Base-by-base conservation (phyloP, 805 yeast genomes). In the Kodamaea kaohsiungensis region DNA sequence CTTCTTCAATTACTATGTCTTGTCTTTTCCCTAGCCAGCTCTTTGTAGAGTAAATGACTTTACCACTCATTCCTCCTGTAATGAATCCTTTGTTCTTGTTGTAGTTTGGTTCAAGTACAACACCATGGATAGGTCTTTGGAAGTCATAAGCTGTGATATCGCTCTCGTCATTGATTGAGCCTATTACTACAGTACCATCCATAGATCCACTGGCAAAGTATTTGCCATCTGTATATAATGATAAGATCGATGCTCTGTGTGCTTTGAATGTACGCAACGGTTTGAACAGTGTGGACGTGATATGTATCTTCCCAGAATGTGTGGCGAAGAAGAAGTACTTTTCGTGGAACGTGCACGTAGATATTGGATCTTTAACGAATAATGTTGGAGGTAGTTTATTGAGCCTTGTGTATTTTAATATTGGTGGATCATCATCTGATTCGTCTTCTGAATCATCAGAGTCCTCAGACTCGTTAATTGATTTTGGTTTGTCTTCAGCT, bases 1-100 rank as follows among this genome's bases (percentile, higher is more conserved):
- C 82, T 46, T 81, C 77, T 19, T 85, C 87, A 5, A 95, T 54
- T 0, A 80, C 70, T 0, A 83, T 76, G 62, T 95, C 98, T 1
- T 78, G 76, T 54, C 97, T 78, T 56, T 86, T 85, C 0, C 96
- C 96, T 6, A 95, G 73, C 99, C 99, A 93, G 61, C 88, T 89
- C 58, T 86, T 79, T 39, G 87, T 86, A 1, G 96, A 87, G 47
- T 85, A 71, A 0, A 88, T 71, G 0, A 95, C 86, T 47, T 88
- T 84, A 0, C 98, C 98, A 7, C 91, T 86, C 72, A 87, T 91
- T 0, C 98, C 98, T 2, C 98, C 98, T 33, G 92, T 86, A 0
- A 91, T 77, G 61, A 91, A 93, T 8, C 87, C 78, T 53, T 83
- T 81, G 0, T 85, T 78, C 8, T 76, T 77, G 42, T 66, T 68